phyloP scores from a whole-genome alignment of 2,329 filamentous ascomycete species.

The Metarhizium brunneum region DNA sequence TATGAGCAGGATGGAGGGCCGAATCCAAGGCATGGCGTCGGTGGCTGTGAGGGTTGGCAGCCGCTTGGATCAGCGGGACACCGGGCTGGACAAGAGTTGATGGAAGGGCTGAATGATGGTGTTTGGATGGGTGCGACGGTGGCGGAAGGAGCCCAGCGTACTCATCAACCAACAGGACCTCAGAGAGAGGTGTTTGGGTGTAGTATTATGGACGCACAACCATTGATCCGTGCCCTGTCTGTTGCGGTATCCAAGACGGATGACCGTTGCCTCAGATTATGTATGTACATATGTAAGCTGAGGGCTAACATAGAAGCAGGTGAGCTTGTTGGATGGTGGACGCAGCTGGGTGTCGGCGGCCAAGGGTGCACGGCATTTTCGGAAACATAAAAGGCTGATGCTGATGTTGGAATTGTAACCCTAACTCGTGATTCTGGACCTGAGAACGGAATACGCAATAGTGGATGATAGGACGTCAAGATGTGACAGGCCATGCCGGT shows the following conservation, averaged over 20 bases:
- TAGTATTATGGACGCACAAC: background rate
- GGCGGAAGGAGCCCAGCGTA: conserved; percentile 5
- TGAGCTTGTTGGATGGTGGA: background rate
- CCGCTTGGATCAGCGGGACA: conserved; percentile 2
- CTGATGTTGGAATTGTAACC: background rate
- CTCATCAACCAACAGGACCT: conserved; percentile 3
- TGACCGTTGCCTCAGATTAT: background rate
- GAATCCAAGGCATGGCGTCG: conserved; percentile 3
- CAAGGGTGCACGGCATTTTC: conserved; percentile 2
- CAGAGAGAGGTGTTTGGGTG: background rate
- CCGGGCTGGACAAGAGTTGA: background rate
- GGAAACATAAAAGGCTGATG: background rate
- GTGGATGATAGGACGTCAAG: background rate
- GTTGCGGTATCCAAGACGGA: background rate
- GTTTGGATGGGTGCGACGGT: conserved; percentile 11
- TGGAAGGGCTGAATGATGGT: conserved; percentile 7
- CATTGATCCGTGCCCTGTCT: background rate
- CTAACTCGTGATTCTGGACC: background rate
- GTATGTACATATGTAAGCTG: background rate
- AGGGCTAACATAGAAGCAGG: background rate
- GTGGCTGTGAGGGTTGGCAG: conserved; percentile 7
- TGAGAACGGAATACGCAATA: background rate
- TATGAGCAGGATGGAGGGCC: background rate
- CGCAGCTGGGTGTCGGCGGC: background rate
- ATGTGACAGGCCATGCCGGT: background rate